Base-by-base conservation (phyloP, 345 rosid species). In the Gossypium thurberi region DNA sequence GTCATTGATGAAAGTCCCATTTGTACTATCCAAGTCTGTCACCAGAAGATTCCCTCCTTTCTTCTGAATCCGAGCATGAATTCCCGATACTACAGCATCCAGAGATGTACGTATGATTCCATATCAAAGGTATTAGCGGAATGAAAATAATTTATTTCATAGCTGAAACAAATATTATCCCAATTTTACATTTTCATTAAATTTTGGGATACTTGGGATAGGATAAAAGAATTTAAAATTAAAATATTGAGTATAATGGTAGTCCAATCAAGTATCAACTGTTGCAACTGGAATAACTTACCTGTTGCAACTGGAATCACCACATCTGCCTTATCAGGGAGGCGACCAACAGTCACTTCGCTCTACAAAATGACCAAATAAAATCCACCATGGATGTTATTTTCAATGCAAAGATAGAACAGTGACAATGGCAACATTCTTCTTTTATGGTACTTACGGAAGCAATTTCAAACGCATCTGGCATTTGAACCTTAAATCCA, bases 251-350 rank as follows among this genome's bases (percentile, higher is more conserved):
- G 40, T 5, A 33, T 33, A 33, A 33, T 7, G 40, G 7, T 33
- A 33, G 40, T 33, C 40, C 40, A 33, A 33, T 33, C 6, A 33
- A 33, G 1, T 33, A 33, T 33, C 6, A 33, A 33, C 7, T 33
- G 40, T 5, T 48, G 69, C 2, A 66, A 53, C 47, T 12, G 17
- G 52, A 64, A 10, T 82, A 46, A 8, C 50, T 10, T 58, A 94
- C 98, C 96, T 28, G 97, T 90, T 72, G 93, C 97, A 64, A 94
- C 97, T 71, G 94, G 97, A 76, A 94, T 92, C 71, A 94, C 97
- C 76, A 92, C 66, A 77, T 92, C 91, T 82, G 97, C 98, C 75
- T 86, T 88, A 18, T 89, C 95, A 0, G 89, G 85, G 64, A 92
- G 80, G 50, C 97, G 91, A 17, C 98, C 97, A 21, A 92, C 84